Evolutionary conservation across 139 green algal genomes (phyloP).

Genomic region (Volvox reticuliferus): DNA sequence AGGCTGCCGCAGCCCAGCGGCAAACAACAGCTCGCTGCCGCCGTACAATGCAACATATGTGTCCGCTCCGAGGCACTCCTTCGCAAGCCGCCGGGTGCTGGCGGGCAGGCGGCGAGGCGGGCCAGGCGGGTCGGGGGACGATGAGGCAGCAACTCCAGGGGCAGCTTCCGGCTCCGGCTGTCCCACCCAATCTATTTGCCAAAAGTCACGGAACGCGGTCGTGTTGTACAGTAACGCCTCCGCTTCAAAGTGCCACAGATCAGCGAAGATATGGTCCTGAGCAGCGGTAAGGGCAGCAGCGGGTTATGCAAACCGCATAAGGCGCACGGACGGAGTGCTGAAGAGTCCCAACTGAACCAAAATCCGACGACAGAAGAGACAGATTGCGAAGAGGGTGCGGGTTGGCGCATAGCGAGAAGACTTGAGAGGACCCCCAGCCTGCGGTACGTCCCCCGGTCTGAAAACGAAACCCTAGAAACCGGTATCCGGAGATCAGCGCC

Average conservation of each 20-base stretch:
- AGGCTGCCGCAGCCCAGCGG: not conserved
- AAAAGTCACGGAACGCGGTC: not conserved
- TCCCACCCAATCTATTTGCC: not conserved
- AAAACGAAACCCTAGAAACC: no score
- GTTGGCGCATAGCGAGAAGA: not conserved
- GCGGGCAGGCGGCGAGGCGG: constrained; percentile 15
- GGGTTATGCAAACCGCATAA: not conserved
- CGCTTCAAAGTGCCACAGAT: constrained; percentile 58
- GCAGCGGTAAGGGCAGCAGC: not conserved
- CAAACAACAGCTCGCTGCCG: constrained; percentile 55
- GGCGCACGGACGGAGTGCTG: no score
- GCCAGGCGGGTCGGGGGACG: not conserved
- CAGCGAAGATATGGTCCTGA: constrained; percentile 53
- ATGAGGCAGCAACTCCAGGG: not conserved
- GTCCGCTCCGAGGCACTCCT: constrained; percentile 37
- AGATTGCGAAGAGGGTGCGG: not conserved
- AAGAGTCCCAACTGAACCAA: not conserved
- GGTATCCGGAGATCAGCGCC: no score
- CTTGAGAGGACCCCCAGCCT: no score
- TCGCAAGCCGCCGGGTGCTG: constrained; percentile 48
- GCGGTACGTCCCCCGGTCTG: not conserved
- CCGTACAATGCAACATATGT: constrained; percentile 67
- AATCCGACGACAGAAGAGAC: not conserved
- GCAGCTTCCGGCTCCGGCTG: not conserved
- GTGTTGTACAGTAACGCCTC: constrained; percentile 17